A percentile compares a stretch with the other conserved stretches of the same genome.
phyloP scores from a whole-genome alignment of 768 basidiomycete species.

The Russula sp. region DNA sequence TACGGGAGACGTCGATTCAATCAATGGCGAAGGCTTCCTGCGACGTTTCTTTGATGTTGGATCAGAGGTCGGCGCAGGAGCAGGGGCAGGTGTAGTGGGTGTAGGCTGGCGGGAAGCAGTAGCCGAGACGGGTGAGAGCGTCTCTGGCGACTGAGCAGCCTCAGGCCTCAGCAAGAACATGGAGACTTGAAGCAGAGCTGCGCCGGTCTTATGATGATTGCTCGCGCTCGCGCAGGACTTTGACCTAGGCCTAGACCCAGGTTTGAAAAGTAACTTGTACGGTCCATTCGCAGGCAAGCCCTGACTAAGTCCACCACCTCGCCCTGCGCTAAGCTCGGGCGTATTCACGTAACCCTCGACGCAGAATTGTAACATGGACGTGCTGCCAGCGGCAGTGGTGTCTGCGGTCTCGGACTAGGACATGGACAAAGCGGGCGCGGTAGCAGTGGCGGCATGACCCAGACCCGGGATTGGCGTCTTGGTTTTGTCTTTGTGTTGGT shows the following conservation, averaged over 20 bases:
- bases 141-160: slow-evolving; percentile 21
- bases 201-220: not conserved
- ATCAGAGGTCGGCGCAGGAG: not conserved
- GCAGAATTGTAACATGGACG: too few species aligned
- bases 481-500: not conserved
- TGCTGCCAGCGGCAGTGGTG: too few species aligned
- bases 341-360: too few species aligned
- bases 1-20: slow-evolving; percentile 5
- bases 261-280: slow-evolving; percentile 27
- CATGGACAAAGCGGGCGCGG: too few species aligned
- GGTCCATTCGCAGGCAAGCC: slow-evolving; percentile 16
- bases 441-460: too few species aligned
- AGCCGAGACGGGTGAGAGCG: slow-evolving; percentile 13
- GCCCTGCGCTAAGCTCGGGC: too few species aligned
- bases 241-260: not conserved
- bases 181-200: slow-evolving; percentile 13
- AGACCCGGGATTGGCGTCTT: slow-evolving; percentile 8
- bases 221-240: slow-evolving; percentile 8
- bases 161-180: slow-evolving; percentile 25
- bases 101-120: not conserved
- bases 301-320: too few species aligned
- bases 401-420: too few species aligned
- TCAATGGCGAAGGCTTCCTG: slow-evolving; percentile 18
- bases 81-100: not conserved
- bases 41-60: slow-evolving; percentile 4